A percentile compares a stretch with the other conserved stretches of the same genome.
Conservation (phyloP, 805 yeast species). For the Ogataea ganodermae region DNA sequence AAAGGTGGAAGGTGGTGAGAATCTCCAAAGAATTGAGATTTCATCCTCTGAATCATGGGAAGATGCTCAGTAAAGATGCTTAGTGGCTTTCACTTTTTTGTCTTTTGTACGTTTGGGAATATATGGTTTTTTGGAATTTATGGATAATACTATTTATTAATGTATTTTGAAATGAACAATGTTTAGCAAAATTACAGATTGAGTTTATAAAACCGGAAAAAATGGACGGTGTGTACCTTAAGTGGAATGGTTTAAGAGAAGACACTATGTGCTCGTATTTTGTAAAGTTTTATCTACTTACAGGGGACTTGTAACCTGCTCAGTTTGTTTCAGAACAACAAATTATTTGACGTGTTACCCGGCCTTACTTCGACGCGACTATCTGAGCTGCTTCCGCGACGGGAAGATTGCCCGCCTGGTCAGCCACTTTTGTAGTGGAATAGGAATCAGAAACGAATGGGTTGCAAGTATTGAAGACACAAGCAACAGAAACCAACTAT, state of each 20-base stretch:
- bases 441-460: not conserved
- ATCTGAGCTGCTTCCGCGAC: conserved; percentile 1
- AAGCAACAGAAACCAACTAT: not conserved
- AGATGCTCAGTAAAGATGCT: not conserved
- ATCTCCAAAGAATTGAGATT: conserved; percentile 28
- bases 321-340: not conserved
- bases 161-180: too few relatives aligned
- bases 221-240: too few relatives aligned
- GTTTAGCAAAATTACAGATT: too few relatives aligned
- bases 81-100: too few relatives aligned
- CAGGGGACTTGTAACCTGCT: too few relatives aligned
- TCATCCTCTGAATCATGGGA: conserved; percentile 17
- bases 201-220: too few relatives aligned
- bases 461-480: not conserved
- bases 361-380: not conserved
- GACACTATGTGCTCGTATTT: too few relatives aligned
- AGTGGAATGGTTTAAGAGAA: too few relatives aligned
- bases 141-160: too few relatives aligned
- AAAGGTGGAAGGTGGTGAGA: conserved; percentile 32
- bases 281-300: too few relatives aligned
- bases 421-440: not conserved
- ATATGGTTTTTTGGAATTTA: too few relatives aligned
- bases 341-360: not conserved
- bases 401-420: conserved; percentile 6
- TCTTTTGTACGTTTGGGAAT: too few relatives aligned